phyloP scores from a whole-genome alignment of 768 basidiomycete genomes.

The Candolleomyces aberdarensis region DNA sequence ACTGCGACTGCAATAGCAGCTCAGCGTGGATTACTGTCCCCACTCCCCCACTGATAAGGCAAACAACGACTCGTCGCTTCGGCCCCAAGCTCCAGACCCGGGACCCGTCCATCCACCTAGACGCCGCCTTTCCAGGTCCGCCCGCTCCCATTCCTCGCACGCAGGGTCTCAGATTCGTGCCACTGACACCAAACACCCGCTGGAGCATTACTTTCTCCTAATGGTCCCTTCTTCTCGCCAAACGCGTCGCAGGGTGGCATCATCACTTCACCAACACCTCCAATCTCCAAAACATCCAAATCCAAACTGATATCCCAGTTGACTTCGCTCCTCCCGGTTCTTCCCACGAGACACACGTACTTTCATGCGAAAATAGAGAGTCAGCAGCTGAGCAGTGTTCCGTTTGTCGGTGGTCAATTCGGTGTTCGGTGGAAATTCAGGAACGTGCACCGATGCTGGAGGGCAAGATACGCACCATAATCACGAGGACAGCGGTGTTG shows the following conservation, averaged over 20 bases:
- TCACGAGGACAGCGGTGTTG: slow-evolving; percentile 33
- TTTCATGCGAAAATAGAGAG: slow-evolving; percentile 61
- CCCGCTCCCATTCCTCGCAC: background rate
- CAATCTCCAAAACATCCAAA: background rate
- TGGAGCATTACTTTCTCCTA: background rate
- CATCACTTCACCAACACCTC: background rate
- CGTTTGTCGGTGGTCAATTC: slow-evolving; percentile 70
- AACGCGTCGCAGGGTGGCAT: background rate
- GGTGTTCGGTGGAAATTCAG: slow-evolving; percentile 71
- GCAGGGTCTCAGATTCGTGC: background rate
- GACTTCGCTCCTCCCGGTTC: slow-evolving; percentile 1
- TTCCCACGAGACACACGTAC: slow-evolving; percentile 49
- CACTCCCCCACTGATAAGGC: background rate
- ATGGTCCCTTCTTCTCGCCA: background rate
- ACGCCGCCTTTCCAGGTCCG: background rate
- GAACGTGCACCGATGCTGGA: slow-evolving; percentile 32
- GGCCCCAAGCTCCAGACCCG: background rate
- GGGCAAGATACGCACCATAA: background rate
- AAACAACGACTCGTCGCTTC: background rate
- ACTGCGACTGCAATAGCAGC: background rate
- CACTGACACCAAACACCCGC: background rate
- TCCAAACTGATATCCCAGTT: slow-evolving; percentile 10
- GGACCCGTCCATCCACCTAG: background rate
- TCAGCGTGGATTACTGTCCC: background rate
- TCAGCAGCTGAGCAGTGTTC: slow-evolving; percentile 69